phyloP scores from a whole-genome alignment of 192 early-diverging fungal species.

The Coemansia sp. region DNA sequence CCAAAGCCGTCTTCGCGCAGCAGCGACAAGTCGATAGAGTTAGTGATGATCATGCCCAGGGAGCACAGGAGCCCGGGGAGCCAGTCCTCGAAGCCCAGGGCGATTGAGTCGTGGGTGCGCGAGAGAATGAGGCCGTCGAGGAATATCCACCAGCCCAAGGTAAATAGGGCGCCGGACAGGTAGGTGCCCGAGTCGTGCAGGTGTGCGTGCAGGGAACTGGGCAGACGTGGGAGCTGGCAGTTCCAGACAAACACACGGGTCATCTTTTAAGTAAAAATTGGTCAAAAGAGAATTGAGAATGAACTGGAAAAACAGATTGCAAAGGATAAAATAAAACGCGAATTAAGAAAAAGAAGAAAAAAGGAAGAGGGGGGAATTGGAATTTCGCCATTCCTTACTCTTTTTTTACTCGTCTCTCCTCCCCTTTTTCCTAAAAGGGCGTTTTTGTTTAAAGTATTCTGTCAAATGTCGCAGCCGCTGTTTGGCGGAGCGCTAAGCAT shows the following conservation, averaged over 20 bases:
- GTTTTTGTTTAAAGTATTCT: no score
- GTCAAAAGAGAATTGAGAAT: neutral
- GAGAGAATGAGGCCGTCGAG: conserved; percentile 51
- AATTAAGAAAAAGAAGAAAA: neutral
- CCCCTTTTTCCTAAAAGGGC: no score
- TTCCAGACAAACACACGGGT: conserved; percentile 48
- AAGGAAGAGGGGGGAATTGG: neutral
- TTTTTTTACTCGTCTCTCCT: neutral
- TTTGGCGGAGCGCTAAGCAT: conserved; percentile 71
- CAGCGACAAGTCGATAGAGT: conserved; percentile 52
- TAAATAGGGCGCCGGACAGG: conserved; percentile 46
- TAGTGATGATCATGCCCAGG: conserved; percentile 53
- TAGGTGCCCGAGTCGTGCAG: conserved; percentile 50
- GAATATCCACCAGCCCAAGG: conserved; percentile 55
- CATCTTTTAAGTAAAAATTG: no score
- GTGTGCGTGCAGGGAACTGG: conserved; percentile 36
- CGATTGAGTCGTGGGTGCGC: conserved; percentile 22
- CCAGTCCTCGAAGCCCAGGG: conserved; percentile 52
- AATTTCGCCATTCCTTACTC: neutral
- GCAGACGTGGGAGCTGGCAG: conserved; percentile 39
- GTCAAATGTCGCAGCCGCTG: conserved; percentile 52
- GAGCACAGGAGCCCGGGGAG: conserved; percentile 51
- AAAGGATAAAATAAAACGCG: neutral
- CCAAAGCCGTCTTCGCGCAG: conserved; percentile 51
- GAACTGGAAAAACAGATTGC: neutral